Conservation (phyloP, 2,329 filamentous ascomycete species). For the Pleomassaria siparia region DNA sequence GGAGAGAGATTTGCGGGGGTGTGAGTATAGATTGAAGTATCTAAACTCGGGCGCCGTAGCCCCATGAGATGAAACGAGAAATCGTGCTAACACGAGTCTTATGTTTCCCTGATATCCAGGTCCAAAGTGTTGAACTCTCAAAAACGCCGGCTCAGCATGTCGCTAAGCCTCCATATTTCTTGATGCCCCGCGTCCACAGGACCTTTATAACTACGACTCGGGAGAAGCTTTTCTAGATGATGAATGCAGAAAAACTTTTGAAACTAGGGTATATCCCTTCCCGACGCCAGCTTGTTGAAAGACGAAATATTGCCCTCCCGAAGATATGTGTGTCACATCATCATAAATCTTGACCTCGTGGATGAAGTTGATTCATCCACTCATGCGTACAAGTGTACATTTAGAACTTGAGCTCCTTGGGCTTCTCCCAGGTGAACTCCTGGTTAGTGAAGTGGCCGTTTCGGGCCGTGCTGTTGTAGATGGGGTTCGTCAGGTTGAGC, state of each 20-base stretch:
- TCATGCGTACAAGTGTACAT: constrained; percentile 34
- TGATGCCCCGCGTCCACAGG: neutral
- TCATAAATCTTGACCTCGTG: constrained; percentile 35
- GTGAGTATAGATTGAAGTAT: neutral
- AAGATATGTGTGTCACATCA: constrained; percentile 42
- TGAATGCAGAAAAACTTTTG: constrained; percentile 37
- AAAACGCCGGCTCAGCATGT: constrained; percentile 5
- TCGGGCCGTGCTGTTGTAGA: constrained; percentile 98
- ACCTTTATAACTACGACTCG: constrained; percentile 22
- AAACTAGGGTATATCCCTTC: constrained; percentile 33
- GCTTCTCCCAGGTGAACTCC: constrained; percentile 97
- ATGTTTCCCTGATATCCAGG: neutral
- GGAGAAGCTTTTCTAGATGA: constrained; percentile 26
- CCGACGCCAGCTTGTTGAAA: constrained; percentile 47
- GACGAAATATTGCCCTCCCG: constrained; percentile 38
- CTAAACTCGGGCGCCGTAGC: neutral
- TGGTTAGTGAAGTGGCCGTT: constrained; percentile 99
- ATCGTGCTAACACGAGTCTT: neutral
- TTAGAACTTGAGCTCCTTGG: constrained; percentile 92
- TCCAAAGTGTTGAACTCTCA: constrained; percentile 1
- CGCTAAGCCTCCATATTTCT: constrained; percentile 1
- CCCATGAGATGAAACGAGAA: neutral
- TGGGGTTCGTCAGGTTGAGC: constrained; percentile 90
- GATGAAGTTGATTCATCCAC: constrained; percentile 46
- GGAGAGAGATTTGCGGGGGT: too few species aligned